Conservation (phyloP, 768 basidiomycete species). For the Tricholoma furcatifolium region DNA sequence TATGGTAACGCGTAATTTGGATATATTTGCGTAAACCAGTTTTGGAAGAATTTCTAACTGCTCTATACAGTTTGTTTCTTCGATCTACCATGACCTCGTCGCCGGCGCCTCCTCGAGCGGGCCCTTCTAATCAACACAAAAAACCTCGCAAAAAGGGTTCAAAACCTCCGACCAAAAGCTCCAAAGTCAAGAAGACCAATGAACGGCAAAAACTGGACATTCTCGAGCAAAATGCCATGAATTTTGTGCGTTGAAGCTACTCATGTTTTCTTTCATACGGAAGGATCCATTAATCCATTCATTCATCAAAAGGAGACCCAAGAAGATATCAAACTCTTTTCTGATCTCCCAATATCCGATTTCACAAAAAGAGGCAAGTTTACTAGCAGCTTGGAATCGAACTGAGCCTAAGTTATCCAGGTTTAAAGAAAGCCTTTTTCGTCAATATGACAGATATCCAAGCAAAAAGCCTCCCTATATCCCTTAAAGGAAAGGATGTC, state of each 20-base stretch:
- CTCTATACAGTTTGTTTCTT: background rate
- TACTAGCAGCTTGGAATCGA: background rate
- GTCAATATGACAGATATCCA: constrained; percentile 92
- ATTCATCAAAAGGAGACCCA: constrained; percentile 43
- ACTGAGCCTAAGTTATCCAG: constrained; percentile 33
- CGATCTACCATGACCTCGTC: constrained; percentile 1
- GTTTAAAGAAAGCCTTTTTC: constrained; percentile 85
- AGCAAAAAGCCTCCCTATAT: constrained; percentile 82
- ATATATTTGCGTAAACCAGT: no score
- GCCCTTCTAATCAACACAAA: constrained; percentile 14
- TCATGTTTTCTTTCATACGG: constrained; percentile 1
- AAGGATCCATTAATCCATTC: no score
- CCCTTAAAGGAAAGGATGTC: constrained; percentile 94
- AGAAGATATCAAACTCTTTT: constrained; percentile 54
- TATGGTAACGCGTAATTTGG: background rate
- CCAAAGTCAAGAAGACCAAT: constrained; percentile 40
- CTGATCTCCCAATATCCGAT: constrained; percentile 77
- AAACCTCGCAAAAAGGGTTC: constrained; percentile 6
- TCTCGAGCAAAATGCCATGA: constrained; percentile 46
- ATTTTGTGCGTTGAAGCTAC: constrained; percentile 38
- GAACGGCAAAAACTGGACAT: constrained; percentile 52
- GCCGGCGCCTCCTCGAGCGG: constrained; percentile 8
- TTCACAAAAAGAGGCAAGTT: constrained; percentile 67
- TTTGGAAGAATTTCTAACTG: no score
- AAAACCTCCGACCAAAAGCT: constrained; percentile 6